Conservation (phyloP, 1,139 yeast genomes). For the Pichia terricola region DNA sequence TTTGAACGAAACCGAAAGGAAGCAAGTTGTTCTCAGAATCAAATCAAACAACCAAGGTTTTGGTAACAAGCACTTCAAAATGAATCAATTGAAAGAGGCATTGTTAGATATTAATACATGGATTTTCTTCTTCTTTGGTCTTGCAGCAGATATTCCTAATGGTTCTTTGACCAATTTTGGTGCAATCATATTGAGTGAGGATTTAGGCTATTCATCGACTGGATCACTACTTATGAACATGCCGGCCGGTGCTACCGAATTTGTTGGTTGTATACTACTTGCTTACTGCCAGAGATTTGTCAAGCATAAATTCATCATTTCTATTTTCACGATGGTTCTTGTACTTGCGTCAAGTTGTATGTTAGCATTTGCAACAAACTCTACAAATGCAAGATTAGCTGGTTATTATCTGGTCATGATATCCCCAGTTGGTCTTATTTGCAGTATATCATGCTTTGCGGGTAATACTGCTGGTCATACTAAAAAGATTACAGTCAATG, state of each 20-base stretch:
- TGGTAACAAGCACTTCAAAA: constrained; percentile 36
- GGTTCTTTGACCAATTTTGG: constrained; percentile 32
- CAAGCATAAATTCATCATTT: constrained; percentile 34
- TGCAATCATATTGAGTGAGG: constrained; percentile 19
- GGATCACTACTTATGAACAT: constrained; percentile 29
- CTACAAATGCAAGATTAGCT: constrained; percentile 31
- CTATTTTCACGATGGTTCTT: constrained; percentile 31
- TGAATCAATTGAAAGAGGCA: constrained; percentile 36
- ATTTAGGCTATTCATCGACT: constrained; percentile 20
- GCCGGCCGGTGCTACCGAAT: constrained; percentile 33
- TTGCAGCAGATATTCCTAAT: constrained; percentile 30
- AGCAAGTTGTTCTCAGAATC: constrained; percentile 30
- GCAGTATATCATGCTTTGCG: constrained; percentile 32
- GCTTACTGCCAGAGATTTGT: constrained; percentile 27
- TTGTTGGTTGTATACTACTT: constrained; percentile 29
- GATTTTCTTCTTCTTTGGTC: constrained; percentile 27
- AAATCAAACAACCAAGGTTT: constrained; percentile 35
- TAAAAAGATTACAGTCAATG: constrained; percentile 40
- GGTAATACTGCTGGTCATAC: constrained; percentile 52
- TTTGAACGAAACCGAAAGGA: constrained; percentile 29
- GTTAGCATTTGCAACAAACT: constrained; percentile 35
- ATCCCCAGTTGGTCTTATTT: constrained; percentile 32
- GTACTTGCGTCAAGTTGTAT: constrained; percentile 35
- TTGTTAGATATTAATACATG: constrained; percentile 34
- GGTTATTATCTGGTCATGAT: constrained; percentile 32